Percentiles rank a stretch among this genome's conserved stretches.
Conservation (phyloP, 345 rosid genomes). For the Bruguiera gymnorhiza region DNA sequence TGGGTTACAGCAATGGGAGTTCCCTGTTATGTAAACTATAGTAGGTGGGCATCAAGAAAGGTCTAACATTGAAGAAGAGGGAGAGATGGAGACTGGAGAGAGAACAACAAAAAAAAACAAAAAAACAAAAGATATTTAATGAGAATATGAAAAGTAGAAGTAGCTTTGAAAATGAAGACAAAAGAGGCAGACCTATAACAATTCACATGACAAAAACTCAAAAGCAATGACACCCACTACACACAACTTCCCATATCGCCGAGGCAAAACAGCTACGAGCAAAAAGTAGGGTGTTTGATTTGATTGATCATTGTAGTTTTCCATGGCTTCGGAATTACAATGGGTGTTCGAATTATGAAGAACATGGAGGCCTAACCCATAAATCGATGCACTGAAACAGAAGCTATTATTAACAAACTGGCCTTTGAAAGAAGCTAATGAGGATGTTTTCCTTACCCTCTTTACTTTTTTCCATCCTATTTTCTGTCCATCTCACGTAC, state of each 20-base stretch:
- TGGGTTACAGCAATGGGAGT: no score
- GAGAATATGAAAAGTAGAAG: slow-evolving; percentile 27
- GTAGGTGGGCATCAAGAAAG: no score
- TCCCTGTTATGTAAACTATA: no score
- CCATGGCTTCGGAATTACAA: no score
- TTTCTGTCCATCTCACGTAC: no score
- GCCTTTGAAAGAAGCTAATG: no score
- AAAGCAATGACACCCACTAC: not conserved
- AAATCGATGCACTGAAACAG: no score
- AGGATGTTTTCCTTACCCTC: no score
- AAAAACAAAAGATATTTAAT: slow-evolving; percentile 10
- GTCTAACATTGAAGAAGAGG: not conserved
- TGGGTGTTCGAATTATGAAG: no score
- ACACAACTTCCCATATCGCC: slow-evolving; percentile 11
- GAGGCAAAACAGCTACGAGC: slow-evolving; percentile 11
- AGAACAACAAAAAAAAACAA: not conserved
- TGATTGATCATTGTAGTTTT: slow-evolving; percentile 25
- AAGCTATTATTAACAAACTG: no score
- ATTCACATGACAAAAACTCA: not conserved
- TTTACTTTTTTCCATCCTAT: no score
- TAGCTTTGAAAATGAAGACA: slow-evolving; percentile 31
- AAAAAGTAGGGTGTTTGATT: slow-evolving; percentile 19
- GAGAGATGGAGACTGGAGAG: not conserved
- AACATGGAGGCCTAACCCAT: no score
- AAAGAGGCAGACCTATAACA: not conserved